These are phyloP conservation scores for Porpolomopsis calyptriformis DNA, from an alignment of 768 basidiomycete genomes.

Conservation along the genomic window DNA sequence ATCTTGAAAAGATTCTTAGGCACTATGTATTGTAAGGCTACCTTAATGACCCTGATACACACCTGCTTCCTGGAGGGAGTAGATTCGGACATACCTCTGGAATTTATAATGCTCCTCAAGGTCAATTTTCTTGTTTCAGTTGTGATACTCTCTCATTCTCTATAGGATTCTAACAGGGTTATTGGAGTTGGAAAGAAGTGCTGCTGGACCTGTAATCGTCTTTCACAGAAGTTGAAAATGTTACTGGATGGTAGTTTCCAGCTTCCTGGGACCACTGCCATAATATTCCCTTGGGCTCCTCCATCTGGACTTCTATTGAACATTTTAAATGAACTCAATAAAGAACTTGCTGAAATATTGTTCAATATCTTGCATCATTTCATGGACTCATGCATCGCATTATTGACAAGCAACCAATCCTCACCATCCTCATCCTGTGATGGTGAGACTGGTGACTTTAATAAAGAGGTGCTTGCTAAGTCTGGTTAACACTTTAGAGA, in stretches of 20 bases:
- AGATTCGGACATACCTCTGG: not conserved
- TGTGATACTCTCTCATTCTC: not conserved
- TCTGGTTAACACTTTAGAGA: no score
- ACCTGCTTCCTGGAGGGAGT: not conserved
- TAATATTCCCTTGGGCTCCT: constrained; percentile 1
- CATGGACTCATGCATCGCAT: not conserved
- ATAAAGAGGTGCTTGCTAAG: no score
- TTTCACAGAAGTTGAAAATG: not conserved
- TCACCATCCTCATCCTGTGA: not conserved
- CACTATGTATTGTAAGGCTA: not conserved
- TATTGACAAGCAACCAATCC: no score
- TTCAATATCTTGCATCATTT: not conserved
- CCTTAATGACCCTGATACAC: not conserved
- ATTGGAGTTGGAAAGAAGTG: constrained; percentile 1
- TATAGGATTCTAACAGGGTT: constrained; percentile 1
- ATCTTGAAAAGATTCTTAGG: not conserved
- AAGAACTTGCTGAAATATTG: not conserved
- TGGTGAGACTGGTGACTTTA: no score
- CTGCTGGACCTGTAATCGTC: not conserved
- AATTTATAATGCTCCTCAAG: not conserved
- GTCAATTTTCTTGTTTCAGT: not conserved
- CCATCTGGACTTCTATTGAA: not conserved
- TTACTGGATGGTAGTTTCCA: not conserved
- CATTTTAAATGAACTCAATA: not conserved
- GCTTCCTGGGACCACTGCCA: not conserved